Conservation (phyloP, 352 stramenopile species). For the Pythium rhizo-oryzae region DNA sequence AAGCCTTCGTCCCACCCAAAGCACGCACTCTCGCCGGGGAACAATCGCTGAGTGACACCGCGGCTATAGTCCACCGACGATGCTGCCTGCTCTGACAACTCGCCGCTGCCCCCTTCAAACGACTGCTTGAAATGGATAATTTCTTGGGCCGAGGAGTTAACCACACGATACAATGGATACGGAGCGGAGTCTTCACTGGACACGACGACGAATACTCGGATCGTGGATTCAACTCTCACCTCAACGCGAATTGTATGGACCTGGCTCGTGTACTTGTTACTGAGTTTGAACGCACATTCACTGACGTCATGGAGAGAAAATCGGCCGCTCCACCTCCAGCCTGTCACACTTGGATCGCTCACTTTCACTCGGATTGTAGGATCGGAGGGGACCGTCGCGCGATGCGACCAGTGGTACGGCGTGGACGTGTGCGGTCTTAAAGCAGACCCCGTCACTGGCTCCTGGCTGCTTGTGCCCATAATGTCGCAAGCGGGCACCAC, state of each 20-base stretch:
- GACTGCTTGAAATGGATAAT: slow-evolving; percentile 84
- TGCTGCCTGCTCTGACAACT: slow-evolving; percentile 49
- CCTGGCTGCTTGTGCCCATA: slow-evolving; percentile 14
- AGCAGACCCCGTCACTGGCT: slow-evolving; percentile 15
- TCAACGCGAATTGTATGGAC: slow-evolving; percentile 79
- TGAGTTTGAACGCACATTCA: slow-evolving; percentile 86
- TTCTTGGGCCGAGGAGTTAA: slow-evolving; percentile 72
- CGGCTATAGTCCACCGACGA: slow-evolving; percentile 46
- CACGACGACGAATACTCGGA: slow-evolving; percentile 78
- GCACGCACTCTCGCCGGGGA: slow-evolving; percentile 66
- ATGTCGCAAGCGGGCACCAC: slow-evolving; percentile 54
- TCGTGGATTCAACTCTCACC: slow-evolving; percentile 69
- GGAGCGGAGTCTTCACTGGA: slow-evolving; percentile 64
- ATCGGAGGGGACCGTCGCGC: slow-evolving; percentile 58
- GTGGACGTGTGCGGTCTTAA: slow-evolving; percentile 48
- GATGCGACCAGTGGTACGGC: slow-evolving; percentile 67
- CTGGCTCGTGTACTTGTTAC: slow-evolving; percentile 75
- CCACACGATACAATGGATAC: slow-evolving; percentile 78
- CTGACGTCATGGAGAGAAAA: slow-evolving; percentile 85
- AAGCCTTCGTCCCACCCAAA: slow-evolving; percentile 90
- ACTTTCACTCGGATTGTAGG: slow-evolving; percentile 71
- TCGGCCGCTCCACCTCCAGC: slow-evolving; percentile 80
- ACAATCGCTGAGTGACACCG: slow-evolving; percentile 64
- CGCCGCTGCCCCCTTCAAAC: slow-evolving; percentile 55
- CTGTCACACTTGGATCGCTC: slow-evolving; percentile 36